Conservation (phyloP, 306 rosid species). For the Sechiopsis laciniata region DNA sequence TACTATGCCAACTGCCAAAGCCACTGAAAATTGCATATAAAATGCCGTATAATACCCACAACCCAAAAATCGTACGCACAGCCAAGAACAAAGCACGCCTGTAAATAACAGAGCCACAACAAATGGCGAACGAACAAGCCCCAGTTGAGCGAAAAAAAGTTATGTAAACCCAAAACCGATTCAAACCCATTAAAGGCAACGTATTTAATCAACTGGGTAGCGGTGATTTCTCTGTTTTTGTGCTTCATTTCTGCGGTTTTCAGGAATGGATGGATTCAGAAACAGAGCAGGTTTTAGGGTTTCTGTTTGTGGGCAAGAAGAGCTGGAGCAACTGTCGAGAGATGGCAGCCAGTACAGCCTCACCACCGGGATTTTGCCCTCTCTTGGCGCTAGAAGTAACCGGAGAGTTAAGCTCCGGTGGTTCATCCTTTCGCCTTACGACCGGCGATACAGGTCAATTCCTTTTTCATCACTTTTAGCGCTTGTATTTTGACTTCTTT, state of each 20-base stretch:
- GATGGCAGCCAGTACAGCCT: slow-evolving; percentile 85
- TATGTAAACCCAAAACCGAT: background rate
- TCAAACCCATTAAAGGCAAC: background rate
- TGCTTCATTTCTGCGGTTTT: background rate
- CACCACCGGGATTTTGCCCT: slow-evolving; percentile 64
- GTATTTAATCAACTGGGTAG: background rate
- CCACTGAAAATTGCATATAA: background rate
- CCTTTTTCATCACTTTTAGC: background rate
- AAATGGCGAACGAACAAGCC: background rate
- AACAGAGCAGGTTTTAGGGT: slow-evolving; percentile 31
- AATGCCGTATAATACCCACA: background rate
- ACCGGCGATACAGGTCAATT: slow-evolving; percentile 70
- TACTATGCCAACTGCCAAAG: no score
- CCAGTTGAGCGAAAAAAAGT: background rate
- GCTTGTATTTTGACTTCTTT: background rate
- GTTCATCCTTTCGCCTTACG: slow-evolving; percentile 56
- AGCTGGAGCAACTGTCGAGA: slow-evolving; percentile 53
- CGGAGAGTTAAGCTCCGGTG: slow-evolving; percentile 47
- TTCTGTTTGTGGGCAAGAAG: slow-evolving; percentile 50
- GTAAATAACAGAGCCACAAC: background rate
- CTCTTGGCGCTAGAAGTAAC: slow-evolving; percentile 69
- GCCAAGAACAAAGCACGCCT: background rate
- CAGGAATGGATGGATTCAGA: slow-evolving; percentile 23
- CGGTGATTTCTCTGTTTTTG: no score
- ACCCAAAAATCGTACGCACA: background rate